These are phyloP conservation scores for Kluyveromyces siamensis DNA, from an alignment of 805 yeast species.

Conservation along the genomic window DNA sequence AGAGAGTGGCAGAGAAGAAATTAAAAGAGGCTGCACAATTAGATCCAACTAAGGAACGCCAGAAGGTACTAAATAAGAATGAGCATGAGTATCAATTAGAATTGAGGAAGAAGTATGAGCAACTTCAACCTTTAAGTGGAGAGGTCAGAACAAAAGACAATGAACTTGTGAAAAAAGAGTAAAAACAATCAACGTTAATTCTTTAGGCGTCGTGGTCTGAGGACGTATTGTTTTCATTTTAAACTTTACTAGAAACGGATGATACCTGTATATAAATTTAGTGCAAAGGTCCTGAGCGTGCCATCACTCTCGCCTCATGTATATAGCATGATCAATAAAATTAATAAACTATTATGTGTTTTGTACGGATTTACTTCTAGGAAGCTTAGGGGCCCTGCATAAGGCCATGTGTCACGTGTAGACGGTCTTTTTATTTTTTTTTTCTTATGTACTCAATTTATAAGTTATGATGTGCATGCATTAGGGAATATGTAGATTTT, in stretches of 20 bases:
- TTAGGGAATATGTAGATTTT: neutral
- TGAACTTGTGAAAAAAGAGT: conserved; percentile 8
- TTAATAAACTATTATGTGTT: too few relatives aligned
- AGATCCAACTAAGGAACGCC: conserved; percentile 32
- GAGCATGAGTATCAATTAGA: conserved; percentile 62
- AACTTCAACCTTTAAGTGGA: conserved; percentile 56
- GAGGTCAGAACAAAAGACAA: conserved; percentile 38
- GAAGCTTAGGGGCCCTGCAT: too few relatives aligned
- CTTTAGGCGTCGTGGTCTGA: neutral
- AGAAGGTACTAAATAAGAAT: conserved; percentile 42
- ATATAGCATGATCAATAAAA: too few relatives aligned
- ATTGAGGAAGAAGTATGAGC: conserved; percentile 46
- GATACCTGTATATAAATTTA: neutral
- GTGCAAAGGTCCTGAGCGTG: neutral
- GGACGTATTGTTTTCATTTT: neutral
- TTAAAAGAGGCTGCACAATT: conserved; percentile 22
- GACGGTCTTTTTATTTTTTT: too few relatives aligned
- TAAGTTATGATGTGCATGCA: neutral
- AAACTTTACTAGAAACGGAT: neutral
- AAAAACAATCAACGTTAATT: neutral
- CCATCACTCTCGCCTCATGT: neutral
- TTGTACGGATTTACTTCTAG: too few relatives aligned
- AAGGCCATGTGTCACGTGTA: neutral
- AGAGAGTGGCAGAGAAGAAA: conserved; percentile 43
- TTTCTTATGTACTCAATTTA: too few relatives aligned